Evolutionary conservation across 1,284 basidiomycete genomes (phyloP), one percentile per base, ranked within the genome.

Genomic region (Ceratobasidium sp.): DNA sequence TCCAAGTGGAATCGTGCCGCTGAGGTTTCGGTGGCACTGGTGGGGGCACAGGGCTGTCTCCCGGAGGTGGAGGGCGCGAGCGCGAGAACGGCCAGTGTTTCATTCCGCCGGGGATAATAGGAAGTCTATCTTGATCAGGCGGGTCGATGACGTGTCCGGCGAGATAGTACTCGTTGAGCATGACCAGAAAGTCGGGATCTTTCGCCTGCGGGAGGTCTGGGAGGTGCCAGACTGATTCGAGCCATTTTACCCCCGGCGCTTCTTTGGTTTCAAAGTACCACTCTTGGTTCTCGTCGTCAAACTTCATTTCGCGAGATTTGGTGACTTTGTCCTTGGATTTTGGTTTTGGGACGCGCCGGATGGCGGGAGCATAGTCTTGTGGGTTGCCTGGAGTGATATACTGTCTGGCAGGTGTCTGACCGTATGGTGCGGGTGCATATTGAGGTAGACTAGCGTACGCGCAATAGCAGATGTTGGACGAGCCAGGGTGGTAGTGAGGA

Each of bases 211-310:
- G 70, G 20, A 74, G 59, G 70, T 74, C 70, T 15, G 57, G 17
- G 28, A 74, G 17, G 48, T 74, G 70, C 64, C 64, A 50, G 40
- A 74, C 70, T 9, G 70, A 50, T 46, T 74, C 70, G 70, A 62
- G 70, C 70, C 70, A 74, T 62, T 59, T 62, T n/a, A 74, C 57
- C 10, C 70, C 70, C 15, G 70, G 70, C 12, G 70, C 70, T 38
- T 74, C 70, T 13, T 46, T 40, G 7, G 70, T 74, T 44, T 74
- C 70, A 23, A 74, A 74, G 23, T 74, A 74, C 70, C 70, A 74
- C 17, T 62, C 40, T 20, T 28, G n/a, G 26, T n/a, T 50, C 9
- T 74, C 59, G 3, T 74, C 57, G 70, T 74, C 70, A 42, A 74
- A 64, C 46, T 74, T 74, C 57, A 74, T 62, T 17, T 74, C 70